A percentile compares a stretch with the other conserved stretches of the same genome.
Conservation (phyloP, 306 rosid genomes). For the Prunus persica region DNA sequence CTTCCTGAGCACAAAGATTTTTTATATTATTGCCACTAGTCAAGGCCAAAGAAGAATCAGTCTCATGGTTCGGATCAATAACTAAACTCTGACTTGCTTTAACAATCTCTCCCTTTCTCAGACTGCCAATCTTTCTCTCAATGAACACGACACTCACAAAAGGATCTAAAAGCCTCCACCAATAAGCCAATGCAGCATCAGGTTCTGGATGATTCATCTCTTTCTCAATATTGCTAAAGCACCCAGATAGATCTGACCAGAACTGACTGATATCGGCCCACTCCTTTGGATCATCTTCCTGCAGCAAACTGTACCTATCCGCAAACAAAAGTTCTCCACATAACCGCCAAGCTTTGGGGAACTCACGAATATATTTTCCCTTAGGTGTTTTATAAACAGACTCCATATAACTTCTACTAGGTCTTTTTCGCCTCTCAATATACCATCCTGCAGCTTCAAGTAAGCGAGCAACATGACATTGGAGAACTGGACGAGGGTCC, state of each 20-base stretch:
- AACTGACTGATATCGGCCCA: constrained; percentile 72
- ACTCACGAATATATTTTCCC: constrained; percentile 72
- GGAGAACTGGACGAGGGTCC: constrained; percentile 69
- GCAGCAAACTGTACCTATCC: constrained; percentile 34
- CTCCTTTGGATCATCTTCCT: constrained; percentile 42
- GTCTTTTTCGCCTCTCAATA: constrained; percentile 72
- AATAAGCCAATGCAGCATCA: constrained; percentile 51
- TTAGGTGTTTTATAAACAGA: constrained; percentile 76
- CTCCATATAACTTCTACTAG: constrained; percentile 59
- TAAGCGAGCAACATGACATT: constrained; percentile 46
- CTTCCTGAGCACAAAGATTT: constrained; percentile 26
- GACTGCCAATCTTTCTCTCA: constrained; percentile 71
- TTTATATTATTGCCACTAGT: constrained; percentile 11
- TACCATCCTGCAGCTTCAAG: constrained; percentile 79
- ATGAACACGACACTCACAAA: constrained; percentile 61
- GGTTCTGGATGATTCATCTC: constrained; percentile 36
- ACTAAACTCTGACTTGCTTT: constrained; percentile 47
- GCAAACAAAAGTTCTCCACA: constrained; percentile 72
- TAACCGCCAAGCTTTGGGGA: constrained; percentile 81
- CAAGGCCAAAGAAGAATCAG: constrained; percentile 29
- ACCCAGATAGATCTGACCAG: constrained; percentile 65
- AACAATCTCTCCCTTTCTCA: constrained; percentile 83
- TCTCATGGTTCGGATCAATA: constrained; percentile 25
- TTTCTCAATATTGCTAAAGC: constrained; percentile 56
- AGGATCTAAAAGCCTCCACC: constrained; percentile 86